phyloP scores from a whole-genome alignment of 441 rosid species.

The Populus tomentosa region DNA sequence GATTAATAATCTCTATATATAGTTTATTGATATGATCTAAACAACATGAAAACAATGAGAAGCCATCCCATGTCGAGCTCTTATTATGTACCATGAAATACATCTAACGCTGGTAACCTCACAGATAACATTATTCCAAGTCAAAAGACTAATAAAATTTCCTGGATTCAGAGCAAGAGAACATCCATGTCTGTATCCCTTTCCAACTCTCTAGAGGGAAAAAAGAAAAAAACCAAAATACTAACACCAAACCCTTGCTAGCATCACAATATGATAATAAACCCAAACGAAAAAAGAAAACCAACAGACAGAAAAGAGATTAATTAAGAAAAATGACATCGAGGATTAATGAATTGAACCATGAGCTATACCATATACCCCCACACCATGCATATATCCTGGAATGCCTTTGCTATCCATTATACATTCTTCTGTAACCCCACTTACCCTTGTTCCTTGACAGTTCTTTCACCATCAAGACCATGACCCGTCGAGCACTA shows the following conservation, averaged over 20 bases:
- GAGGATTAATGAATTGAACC: neutral
- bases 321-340: neutral
- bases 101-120: neutral
- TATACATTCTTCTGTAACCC: neutral
- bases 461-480: neutral
- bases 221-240: neutral
- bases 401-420: neutral
- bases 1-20: neutral
- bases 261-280: neutral
- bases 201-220: neutral
- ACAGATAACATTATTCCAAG: neutral
- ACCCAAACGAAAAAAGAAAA: neutral
- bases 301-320: neutral
- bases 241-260: neutral
- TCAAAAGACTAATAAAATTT: neutral
- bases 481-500: conserved; percentile 46
- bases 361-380: neutral
- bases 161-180: neutral
- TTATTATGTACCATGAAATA: neutral
- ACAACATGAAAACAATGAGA: neutral
- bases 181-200: neutral
- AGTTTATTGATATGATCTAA: neutral
- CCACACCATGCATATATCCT: neutral
- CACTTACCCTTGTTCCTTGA: neutral
- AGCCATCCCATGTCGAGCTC: neutral